Evolutionary conservation across 768 basidiomycete species (phyloP), one percentile per base, ranked within the genome.

Genomic region (Porpolomopsis calyptriformis): DNA sequence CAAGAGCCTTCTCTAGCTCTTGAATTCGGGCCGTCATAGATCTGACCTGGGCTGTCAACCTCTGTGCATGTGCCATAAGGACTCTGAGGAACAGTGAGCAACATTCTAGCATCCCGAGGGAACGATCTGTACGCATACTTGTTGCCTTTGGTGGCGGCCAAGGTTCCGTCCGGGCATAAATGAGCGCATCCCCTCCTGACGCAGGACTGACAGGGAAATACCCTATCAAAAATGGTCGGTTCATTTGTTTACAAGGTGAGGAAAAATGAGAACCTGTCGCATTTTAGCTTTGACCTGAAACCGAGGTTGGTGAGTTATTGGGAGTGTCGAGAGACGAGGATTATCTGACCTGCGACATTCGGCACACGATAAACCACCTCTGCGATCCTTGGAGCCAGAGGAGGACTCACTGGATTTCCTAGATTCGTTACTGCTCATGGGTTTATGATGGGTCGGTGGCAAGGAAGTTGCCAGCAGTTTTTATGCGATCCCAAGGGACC

Each of bases 191-290:
- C 76, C 36, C 76, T 65, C 66, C 68, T 61, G 22, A 74, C 60
- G 54, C 76, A 77, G 31, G 76, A 72, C 55, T 73, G 71, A 52
- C 75, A 77, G 18, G 75, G 76, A 56, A 77, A 73, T 18, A 60
- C 59, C 23, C 72, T 76, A 54, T n/a, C 20, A 22, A 45, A 35
- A 24, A 14, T 11, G 29, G 19, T 34, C 10, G 7, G 12, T 11
- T 20, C 33, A 12, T 20, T 19, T 18, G 14, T 29, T 29, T 23
- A 33, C n/a, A 41, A 22, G 22, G 6, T 40, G 20, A 25, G 26
- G 18, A 23, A 19, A 31, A 14, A 24, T 33, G 33, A 20, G 25
- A 36, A 66, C 60, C 76, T 64, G 55, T 76, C 74, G 51, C 76
- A 77, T 57, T 72, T 76, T 35, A 77, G 60, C 57, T 77, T 77